phyloP scores from a whole-genome alignment of 805 yeast genomes.

The Myxozyma kluyveri region DNA sequence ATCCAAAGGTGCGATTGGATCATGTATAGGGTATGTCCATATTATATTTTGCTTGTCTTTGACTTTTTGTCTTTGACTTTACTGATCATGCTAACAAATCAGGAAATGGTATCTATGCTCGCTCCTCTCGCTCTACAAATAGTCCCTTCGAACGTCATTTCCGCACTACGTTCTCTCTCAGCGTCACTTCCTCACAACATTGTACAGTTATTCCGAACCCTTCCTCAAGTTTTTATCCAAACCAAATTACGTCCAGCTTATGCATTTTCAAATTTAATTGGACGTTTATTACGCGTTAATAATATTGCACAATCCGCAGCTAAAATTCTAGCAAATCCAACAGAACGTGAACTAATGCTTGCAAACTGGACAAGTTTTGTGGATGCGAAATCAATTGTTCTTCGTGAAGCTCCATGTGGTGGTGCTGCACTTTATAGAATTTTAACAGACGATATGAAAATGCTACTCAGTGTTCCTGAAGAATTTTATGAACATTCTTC shows the following conservation, averaged over 20 bases:
- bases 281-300: conserved; percentile 53
- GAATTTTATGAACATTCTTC: not conserved
- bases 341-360: conserved; percentile 51
- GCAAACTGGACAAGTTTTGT: conserved; percentile 56
- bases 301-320: conserved; percentile 54
- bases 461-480: conserved; percentile 28
- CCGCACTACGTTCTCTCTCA: conserved; percentile 55
- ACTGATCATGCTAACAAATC: conserved; percentile 6
- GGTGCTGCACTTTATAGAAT: conserved; percentile 31
- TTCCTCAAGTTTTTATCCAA: conserved; percentile 52
- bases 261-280: conserved; percentile 52
- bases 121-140: conserved; percentile 58
- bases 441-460: conserved; percentile 35
- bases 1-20: conserved; percentile 61
- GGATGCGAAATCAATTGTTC: conserved; percentile 47
- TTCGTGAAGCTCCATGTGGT: conserved; percentile 53
- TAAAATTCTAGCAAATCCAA: conserved; percentile 44
- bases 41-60: not conserved
- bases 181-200: conserved; percentile 47
- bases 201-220: conserved; percentile 30
- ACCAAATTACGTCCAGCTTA: conserved; percentile 55
- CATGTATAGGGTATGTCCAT: conserved; percentile 50
- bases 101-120: conserved; percentile 54
- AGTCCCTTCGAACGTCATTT: conserved; percentile 55
- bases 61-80: not conserved